phyloP scores from a whole-genome alignment of 1,284 basidiomycete genomes.

The Vanrija pseudolonga region DNA sequence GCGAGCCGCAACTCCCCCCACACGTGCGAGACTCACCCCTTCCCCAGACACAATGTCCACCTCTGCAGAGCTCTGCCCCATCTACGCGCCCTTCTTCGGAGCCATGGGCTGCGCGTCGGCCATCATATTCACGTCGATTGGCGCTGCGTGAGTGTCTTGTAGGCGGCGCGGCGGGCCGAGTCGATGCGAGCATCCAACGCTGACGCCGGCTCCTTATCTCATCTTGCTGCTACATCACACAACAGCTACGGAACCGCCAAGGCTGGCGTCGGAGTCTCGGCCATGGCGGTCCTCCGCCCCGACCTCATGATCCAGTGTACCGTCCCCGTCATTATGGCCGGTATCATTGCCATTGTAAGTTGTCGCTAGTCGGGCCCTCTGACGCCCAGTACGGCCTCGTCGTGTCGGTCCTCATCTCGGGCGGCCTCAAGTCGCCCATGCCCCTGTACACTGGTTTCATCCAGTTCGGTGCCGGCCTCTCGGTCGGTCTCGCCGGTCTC shows the following conservation, averaged over 20 bases:
- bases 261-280: conserved; percentile 97
- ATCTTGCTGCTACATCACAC: background rate
- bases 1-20: background rate
- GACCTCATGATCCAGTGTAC: conserved; percentile 95
- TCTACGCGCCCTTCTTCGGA: conserved; percentile 95
- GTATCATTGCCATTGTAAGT: conserved; percentile 84
- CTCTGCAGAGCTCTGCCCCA: conserved; percentile 72
- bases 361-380: background rate
- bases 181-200: background rate
- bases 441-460: conserved; percentile 80
- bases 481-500: conserved; percentile 78
- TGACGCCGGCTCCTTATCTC: background rate
- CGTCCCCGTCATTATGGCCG: conserved; percentile 98
- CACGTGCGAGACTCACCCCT: background rate
- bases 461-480: conserved; percentile 80
- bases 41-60: conserved; percentile 60
- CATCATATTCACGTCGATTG: conserved; percentile 87
- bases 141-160: conserved; percentile 45
- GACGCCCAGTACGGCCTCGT: conserved; percentile 72
- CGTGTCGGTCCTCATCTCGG: conserved; percentile 82
- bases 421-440: conserved; percentile 57
- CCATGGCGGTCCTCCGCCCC: conserved; percentile 93
- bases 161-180: background rate
- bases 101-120: conserved; percentile 96
- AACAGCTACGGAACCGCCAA: conserved; percentile 83